phyloP scores from a whole-genome alignment of 106 monocot species.

The Triglochin maritima region DNA sequence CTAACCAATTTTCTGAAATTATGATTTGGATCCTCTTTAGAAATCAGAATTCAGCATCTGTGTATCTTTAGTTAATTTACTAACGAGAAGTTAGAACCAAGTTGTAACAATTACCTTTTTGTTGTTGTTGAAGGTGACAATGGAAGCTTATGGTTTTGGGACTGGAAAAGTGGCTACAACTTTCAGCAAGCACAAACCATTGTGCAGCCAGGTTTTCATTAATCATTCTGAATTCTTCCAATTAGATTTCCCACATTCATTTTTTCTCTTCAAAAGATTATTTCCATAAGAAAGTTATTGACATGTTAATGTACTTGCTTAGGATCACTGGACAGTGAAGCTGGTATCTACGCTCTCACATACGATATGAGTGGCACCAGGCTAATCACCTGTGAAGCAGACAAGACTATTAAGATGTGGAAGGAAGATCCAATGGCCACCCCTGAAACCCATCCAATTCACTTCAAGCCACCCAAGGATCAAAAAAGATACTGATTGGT shows the following conservation, averaged over 20 bases:
- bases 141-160: constrained; percentile 99
- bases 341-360: constrained; percentile 78
- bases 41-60: too few relatives aligned
- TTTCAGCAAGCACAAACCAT: constrained; percentile 94
- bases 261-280: background rate
- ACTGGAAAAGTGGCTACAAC: constrained; percentile 95
- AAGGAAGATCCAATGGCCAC: constrained; percentile 77
- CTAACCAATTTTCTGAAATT: too few relatives aligned
- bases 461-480: constrained; percentile 85
- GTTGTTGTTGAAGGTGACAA: constrained; percentile 60
- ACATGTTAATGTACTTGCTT: background rate
- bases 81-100: background rate
- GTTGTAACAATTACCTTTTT: background rate
- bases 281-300: background rate
- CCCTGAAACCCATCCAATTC: constrained; percentile 74
- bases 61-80: too few relatives aligned
- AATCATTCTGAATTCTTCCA: too few relatives aligned
- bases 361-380: constrained; percentile 76
- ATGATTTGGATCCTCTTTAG: too few relatives aligned
- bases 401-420: constrained; percentile 98
- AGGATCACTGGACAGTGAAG: constrained; percentile 96
- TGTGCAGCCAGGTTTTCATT: constrained; percentile 74
- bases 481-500: constrained; percentile 44
- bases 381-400: constrained; percentile 87
- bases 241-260: background rate